Evolutionary conservation across 805 yeast species (phyloP).

Genomic region (Scheffersomyces ergatensis): DNA sequence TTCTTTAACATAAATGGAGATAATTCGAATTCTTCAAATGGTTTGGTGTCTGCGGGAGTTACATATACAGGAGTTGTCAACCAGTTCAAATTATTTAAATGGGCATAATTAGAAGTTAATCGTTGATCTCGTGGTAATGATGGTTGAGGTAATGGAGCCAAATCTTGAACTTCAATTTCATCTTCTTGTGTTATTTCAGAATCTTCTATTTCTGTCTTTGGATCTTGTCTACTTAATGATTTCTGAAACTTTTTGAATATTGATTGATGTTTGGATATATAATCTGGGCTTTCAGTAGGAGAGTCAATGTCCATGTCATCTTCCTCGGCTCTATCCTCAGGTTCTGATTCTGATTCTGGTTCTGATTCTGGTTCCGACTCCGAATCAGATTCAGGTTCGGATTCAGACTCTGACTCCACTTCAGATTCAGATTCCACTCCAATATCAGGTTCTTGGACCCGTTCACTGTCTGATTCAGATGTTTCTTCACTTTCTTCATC

Average conservation of each 20-base stretch:
- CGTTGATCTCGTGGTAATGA: constrained; percentile 53
- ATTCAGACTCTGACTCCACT: constrained; percentile 6
- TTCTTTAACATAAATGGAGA: constrained; percentile 44
- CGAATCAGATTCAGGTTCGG: neutral
- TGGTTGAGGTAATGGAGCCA: constrained; percentile 87
- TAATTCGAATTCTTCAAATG: constrained; percentile 50
- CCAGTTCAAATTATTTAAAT: constrained; percentile 55
- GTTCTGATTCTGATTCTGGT: constrained; percentile 11
- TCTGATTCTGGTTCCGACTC: constrained; percentile 7
- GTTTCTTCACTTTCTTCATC: constrained; percentile 5
- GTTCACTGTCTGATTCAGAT: constrained; percentile 4
- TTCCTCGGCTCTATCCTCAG: constrained; percentile 6
- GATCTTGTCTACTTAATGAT: constrained; percentile 13
- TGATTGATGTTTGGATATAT: constrained; percentile 43
- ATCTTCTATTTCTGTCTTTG: constrained; percentile 13
- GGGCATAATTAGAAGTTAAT: constrained; percentile 24
- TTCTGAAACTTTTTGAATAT: constrained; percentile 53
- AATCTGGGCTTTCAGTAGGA: constrained; percentile 9
- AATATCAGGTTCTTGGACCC: constrained; percentile 10
- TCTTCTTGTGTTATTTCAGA: constrained; percentile 15
- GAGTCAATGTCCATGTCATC: constrained; percentile 1
- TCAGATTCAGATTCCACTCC: constrained; percentile 10
- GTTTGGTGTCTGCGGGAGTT: constrained; percentile 41
- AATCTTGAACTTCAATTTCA: constrained; percentile 18
- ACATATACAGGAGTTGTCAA: constrained; percentile 61